phyloP scores from a whole-genome alignment of 306 rosid species.

The Dryas alaskensis region DNA sequence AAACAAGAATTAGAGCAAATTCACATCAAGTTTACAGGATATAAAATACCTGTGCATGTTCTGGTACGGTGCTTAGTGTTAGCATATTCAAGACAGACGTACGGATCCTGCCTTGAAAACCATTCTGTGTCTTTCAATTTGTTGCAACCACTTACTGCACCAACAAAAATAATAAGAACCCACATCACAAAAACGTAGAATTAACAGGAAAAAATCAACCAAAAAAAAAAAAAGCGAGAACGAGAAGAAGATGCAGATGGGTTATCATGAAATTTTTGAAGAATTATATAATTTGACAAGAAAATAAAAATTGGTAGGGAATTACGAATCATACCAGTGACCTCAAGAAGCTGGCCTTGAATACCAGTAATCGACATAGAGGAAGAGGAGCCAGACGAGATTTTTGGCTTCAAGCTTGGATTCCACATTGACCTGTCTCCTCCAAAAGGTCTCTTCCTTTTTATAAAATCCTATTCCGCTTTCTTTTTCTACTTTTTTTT shows the following conservation, averaged over 20 bases:
- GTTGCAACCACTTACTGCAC: conserved; percentile 62
- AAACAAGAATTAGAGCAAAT: not conserved
- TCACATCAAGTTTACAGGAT: not conserved
- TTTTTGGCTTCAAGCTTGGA: no score
- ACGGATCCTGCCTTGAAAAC: conserved; percentile 88
- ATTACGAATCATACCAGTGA: conserved; percentile 50
- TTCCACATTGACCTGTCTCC: not conserved
- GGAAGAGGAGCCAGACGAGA: not conserved
- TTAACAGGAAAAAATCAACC: not conserved
- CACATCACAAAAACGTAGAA: not conserved
- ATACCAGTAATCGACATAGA: conserved; percentile 58
- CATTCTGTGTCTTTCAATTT: conserved; percentile 85
- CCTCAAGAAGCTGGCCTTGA: conserved; percentile 72
- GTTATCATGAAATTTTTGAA: not conserved
- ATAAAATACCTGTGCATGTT: conserved; percentile 64
- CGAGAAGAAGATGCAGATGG: not conserved
- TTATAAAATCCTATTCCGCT: not conserved
- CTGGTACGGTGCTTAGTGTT: conserved; percentile 61
- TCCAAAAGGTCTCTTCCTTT: not conserved
- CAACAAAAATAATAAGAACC: conserved; percentile 12
- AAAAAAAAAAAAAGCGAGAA: not conserved
- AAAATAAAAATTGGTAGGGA: not conserved
- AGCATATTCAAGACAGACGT: conserved; percentile 75
- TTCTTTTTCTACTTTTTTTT: not conserved
- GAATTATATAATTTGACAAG: not conserved